Conservation (phyloP, 78 protist genomes). For the Protostelium mycophagum region DNA sequence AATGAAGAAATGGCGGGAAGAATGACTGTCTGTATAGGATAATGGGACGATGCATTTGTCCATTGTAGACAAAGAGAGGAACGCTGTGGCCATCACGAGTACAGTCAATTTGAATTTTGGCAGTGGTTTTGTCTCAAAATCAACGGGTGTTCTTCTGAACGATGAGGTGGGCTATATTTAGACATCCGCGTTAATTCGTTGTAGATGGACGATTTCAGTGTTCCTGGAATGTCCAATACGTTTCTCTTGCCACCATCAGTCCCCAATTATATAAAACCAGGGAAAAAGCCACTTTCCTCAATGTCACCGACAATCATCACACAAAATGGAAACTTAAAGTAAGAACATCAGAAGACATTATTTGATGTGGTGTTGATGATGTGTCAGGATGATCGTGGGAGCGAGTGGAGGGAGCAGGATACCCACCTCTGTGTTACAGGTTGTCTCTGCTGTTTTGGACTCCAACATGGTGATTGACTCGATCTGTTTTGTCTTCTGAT, state of each 20-base stretch:
- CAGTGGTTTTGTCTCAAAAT: neutral
- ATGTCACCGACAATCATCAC: conserved; percentile 9
- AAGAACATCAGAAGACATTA: neutral
- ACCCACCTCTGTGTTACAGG: neutral
- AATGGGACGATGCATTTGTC: conserved; percentile 9
- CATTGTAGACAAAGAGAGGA: neutral
- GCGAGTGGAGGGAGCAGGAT: neutral
- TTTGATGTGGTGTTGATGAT: neutral
- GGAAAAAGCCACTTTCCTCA: conserved; percentile 8
- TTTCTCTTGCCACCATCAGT: neutral
- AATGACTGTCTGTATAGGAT: neutral
- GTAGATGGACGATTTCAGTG: neutral
- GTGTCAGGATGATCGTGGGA: neutral
- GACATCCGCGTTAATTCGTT: neutral
- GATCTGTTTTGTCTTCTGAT: too few species aligned
- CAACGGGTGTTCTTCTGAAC: neutral
- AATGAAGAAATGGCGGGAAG: neutral
- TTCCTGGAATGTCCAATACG: neutral
- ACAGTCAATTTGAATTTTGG: neutral
- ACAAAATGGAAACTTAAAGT: neutral
- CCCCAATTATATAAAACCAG: neutral
- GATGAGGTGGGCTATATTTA: neutral
- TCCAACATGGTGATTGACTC: neutral
- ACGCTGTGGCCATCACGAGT: conserved; percentile 5
- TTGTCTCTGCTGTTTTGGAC: neutral